Evolutionary conservation across 1,284 basidiomycete genomes (phyloP), one percentile per base, ranked within the genome.

Genomic region (Papiliotrema nemorosa): DNA sequence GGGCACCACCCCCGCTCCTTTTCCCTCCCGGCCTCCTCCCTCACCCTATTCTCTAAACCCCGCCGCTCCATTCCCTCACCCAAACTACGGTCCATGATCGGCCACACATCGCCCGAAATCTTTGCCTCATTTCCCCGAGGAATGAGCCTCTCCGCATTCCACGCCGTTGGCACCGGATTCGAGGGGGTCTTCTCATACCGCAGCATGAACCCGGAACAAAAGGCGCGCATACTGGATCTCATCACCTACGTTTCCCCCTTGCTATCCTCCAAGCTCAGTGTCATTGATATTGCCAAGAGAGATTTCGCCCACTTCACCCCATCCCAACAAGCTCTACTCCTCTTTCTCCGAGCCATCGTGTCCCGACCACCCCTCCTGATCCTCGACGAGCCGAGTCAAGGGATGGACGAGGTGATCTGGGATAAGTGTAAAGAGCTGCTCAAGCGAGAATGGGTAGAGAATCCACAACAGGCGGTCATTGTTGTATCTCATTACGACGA

Each of bases 1-100:
- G 94, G 94, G 22, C 90, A 94, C 64, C 94, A 97, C 71, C 93
- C 94, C 0, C 89, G 90, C 57, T 94, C 92, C 0, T 97, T 86
- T 75, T 85, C 84, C 1, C 76, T 84, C 46, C 72, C 74, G 0
- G 43, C 72, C 0, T 24, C 58, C 0, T 72, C 77, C 16, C 80
- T 97, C 7, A 77, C 79, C 3, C 81, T 92, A 39, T 89, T 93
- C 57, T 82, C 81, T 36, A 78, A 80, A 36, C 85, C 85, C 0
- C 83, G 87, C n/a, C 79, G 79, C 7, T 69, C 70, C 2, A 81
- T 83, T 44, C 77, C 88, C 16, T 83, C 90, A 9, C 63, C 72
- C 64, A 70, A 77, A 54, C 74, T 85, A 58, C 79, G 81, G 50
- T 71, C 77, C 2, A 76, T 77, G 35, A 85, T 90, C 54, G 91